Conservation (phyloP, 805 yeast genomes). For the Cyberlindnera suaveolens region DNA sequence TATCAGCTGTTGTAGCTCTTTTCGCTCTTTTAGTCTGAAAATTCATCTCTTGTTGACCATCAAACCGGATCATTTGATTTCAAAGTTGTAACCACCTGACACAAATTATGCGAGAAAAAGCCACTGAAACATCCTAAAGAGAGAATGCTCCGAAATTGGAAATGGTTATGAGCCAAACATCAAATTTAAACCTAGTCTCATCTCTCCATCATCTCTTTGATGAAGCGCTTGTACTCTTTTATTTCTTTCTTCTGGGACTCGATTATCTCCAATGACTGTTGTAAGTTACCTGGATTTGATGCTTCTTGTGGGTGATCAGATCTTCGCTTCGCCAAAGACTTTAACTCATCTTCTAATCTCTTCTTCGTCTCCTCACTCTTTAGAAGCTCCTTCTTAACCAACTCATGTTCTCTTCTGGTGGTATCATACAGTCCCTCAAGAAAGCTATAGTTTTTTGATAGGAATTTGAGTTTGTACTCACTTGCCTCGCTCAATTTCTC, state of each 20-base stretch:
- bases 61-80: no score
- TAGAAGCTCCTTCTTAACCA: slow-evolving; percentile 1
- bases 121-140: no score
- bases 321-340: not conserved
- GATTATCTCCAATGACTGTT: slow-evolving; percentile 1
- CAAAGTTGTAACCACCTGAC: no score
- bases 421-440: slow-evolving; percentile 17
- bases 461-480: slow-evolving; percentile 14
- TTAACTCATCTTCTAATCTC: slow-evolving; percentile 3
- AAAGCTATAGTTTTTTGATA: slow-evolving; percentile 20
- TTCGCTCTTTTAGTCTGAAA: no score
- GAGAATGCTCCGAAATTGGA: no score
- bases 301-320: not conserved
- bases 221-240: slow-evolving; percentile 19
- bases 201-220: slow-evolving; percentile 21
- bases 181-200: not conserved
- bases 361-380: not conserved
- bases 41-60: no score
- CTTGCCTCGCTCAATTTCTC: slow-evolving; percentile 13
- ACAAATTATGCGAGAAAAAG: no score
- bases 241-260: slow-evolving; percentile 16
- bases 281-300: not conserved
- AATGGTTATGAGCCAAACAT: no score
- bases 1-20: no score
- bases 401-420: slow-evolving; percentile 7